Base-by-base conservation (phyloP, 225 moss, liverwort and hornwort genomes). In the Pleurozium schreberi region DNA sequence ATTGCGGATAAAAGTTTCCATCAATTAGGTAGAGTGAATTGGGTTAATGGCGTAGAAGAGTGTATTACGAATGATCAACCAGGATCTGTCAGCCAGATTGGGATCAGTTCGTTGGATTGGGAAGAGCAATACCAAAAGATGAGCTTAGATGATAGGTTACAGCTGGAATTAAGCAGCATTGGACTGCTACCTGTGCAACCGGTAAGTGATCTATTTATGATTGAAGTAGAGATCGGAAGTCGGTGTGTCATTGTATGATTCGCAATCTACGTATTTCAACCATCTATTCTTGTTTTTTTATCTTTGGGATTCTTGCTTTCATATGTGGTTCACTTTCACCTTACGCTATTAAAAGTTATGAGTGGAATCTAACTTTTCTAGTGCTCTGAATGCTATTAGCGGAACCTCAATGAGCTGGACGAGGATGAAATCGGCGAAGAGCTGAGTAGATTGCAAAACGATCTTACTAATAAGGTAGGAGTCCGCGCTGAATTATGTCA, bases 371-470 rank as follows among this genome's bases (percentile, higher is more conserved):
- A 84, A 88, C 84, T 47, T 84, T 55, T 66, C 84, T 67, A 66
- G 76, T 76, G 76, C 84, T 84, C 65, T 66, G 84, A 88, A 76
- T 84, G 45, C 47, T 76, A 45, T 87, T 90, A 94, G 95, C 89
- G 85, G 82, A 94, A 84, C 75, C 57, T 65, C 45, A 88, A 89
- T 84, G 94, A 95, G 75, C 91, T 91, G 75, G 96, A 95, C 85
- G 97, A 96, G 84, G 94, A 97, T 91, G 96, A 95, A 86, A 91
- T 96, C 57, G 86, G 95, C 79, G 97, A 94, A 86, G 96, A 96
- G 87, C 83, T 96, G 45, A 90, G 89, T 43, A 95, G 92, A 85
- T 83, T 95, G 87, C 92, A 95, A 90, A 92, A 91, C 43, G 91
- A 95, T 77, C 95, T 94, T 60, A 87, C 80, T 62, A 93, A 93